phyloP scores from a whole-genome alignment of 2,329 filamentous ascomycete genomes.

The Paramyrothecium sp. region DNA sequence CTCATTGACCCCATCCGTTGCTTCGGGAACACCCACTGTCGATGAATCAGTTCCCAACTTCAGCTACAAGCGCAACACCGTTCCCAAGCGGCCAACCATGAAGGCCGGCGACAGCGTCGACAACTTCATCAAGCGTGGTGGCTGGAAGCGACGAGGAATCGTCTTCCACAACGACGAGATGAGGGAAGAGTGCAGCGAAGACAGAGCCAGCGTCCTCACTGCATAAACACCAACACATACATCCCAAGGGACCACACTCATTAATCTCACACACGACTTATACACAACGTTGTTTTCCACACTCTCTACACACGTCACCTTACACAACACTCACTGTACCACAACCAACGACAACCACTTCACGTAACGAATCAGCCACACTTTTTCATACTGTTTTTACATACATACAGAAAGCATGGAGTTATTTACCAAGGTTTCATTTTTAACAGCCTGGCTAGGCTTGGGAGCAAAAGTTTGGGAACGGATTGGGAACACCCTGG shows the following conservation, averaged over 20 bases:
- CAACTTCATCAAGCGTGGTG: slow-evolving; percentile 39
- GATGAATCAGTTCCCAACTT: slow-evolving; percentile 31
- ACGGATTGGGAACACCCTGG: not conserved
- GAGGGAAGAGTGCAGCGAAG: not conserved
- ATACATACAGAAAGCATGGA: not conserved
- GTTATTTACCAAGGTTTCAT: not conserved
- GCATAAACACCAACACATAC: not conserved
- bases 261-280: not conserved
- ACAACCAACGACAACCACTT: not conserved
- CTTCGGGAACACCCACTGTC: slow-evolving; percentile 13
- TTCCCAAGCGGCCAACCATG: slow-evolving; percentile 34
- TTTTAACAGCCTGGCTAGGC: not conserved
- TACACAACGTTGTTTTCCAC: not conserved
- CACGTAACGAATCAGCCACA: not conserved
- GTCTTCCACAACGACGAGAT: slow-evolving; percentile 34
- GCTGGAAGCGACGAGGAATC: slow-evolving; percentile 42
- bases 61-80: slow-evolving; percentile 26
- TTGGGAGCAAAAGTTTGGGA: not conserved
- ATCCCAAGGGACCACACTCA: not conserved
- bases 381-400: not conserved
- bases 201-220: not conserved
- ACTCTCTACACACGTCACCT: not conserved
- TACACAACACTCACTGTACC: not conserved
- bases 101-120: slow-evolving; percentile 37
- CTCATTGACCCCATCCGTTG: not conserved